These are phyloP conservation scores for Claviceps capensis DNA, from an alignment of 2,329 filamentous ascomycete species.

Conservation along the genomic window DNA sequence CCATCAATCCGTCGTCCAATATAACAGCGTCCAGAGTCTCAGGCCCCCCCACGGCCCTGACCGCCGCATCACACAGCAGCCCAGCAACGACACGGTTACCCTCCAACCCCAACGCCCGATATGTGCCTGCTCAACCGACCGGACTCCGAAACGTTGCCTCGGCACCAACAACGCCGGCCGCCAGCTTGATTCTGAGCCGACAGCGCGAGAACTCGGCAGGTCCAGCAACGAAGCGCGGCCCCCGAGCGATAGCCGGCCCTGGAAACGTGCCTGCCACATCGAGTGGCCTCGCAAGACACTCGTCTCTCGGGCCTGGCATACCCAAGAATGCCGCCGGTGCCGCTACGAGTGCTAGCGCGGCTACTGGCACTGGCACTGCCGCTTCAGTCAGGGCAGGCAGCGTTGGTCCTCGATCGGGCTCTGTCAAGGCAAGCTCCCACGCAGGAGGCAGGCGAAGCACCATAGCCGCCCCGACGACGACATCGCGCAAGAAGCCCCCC, in stretches of 20 bases:
- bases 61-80: constrained; percentile 21
- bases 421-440: constrained; percentile 28
- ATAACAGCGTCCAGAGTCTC: constrained; percentile 10
- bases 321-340: constrained; percentile 30
- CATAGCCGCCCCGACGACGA: constrained; percentile 30
- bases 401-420: constrained; percentile 40
- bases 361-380: constrained; percentile 2
- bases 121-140: constrained; percentile 32
- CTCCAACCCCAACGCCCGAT: constrained; percentile 33
- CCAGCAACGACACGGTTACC: constrained; percentile 28
- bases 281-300: constrained; percentile 46
- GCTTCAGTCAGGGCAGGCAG: constrained; percentile 39
- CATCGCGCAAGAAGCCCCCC: constrained; percentile 33
- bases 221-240: constrained; percentile 40
- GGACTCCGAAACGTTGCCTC: constrained; percentile 31
- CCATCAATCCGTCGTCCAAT: constrained; percentile 29
- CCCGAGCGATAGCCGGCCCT: constrained; percentile 32
- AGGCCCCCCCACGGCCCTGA: constrained; percentile 14
- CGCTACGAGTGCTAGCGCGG: not conserved
- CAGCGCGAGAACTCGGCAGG: constrained; percentile 47
- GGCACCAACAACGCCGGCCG: constrained; percentile 46
- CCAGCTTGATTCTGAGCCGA: constrained; percentile 44
- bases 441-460: constrained; percentile 34
- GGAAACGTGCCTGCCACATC: constrained; percentile 36
- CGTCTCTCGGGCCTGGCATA: constrained; percentile 49